Conservation (phyloP, 2,329 filamentous ascomycete species). For the Cylindrodendrum hubeiense region DNA sequence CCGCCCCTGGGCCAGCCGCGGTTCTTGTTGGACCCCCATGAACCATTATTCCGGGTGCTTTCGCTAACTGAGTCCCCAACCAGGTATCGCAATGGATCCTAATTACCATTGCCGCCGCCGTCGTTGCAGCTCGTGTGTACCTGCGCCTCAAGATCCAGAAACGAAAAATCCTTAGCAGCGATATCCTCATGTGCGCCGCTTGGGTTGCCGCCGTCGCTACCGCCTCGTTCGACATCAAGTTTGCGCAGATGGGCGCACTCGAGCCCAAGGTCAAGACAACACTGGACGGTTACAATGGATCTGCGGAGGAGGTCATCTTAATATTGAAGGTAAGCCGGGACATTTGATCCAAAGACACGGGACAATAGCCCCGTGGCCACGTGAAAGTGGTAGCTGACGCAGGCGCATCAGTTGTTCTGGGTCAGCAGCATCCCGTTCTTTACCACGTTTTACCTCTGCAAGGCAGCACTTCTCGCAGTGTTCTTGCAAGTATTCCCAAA, state of each 20-base stretch:
- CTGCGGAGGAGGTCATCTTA: not conserved
- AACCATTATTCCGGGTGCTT: not conserved
- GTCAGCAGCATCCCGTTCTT: conserved; percentile 32
- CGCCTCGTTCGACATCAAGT: conserved; percentile 19
- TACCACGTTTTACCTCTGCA: conserved; percentile 39
- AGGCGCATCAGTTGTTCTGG: conserved; percentile 27
- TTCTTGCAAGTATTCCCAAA: conserved; percentile 35
- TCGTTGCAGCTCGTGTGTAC: conserved; percentile 32
- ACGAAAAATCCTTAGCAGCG: conserved; percentile 26
- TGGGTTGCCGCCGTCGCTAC: conserved; percentile 26
- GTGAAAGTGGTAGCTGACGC: rapidly evolving
- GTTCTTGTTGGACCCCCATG: not conserved
- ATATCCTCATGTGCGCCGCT: conserved; percentile 33
- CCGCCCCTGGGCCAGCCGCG: not conserved
- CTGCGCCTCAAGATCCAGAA: conserved; percentile 32
- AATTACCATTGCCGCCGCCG: conserved; percentile 15
- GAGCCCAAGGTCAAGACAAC: conserved; percentile 27
- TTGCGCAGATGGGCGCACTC: conserved; percentile 22
- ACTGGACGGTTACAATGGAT: conserved; percentile 15
- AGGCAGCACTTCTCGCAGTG: conserved; percentile 32
- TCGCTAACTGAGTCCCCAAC: not conserved
- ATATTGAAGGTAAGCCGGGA: conserved; percentile 25
- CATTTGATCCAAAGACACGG: not conserved
- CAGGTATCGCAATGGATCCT: conserved; percentile 29
- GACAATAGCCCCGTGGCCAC: not conserved